phyloP scores from a whole-genome alignment of 371 early-diverging fungal species.

The Actinomortierella ambigua region DNA sequence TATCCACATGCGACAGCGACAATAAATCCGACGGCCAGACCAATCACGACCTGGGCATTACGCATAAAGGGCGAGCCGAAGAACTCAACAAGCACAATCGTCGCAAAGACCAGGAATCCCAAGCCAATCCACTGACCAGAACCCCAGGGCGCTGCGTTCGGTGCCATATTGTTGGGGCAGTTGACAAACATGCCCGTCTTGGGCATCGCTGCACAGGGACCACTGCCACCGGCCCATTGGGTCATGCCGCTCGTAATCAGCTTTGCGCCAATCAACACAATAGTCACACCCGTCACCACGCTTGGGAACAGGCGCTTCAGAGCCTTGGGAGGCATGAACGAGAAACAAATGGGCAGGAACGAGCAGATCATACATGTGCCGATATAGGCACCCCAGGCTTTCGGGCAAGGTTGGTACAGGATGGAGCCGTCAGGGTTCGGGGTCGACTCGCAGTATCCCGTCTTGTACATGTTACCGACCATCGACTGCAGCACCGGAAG shows the following conservation, averaged over 20 bases:
- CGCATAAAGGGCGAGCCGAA: conserved; percentile 71
- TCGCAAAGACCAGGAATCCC: conserved; percentile 62
- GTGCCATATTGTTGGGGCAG: conserved; percentile 60
- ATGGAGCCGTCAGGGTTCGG: conserved; percentile 50
- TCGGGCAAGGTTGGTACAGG: conserved; percentile 54
- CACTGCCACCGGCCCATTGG: conserved; percentile 66
- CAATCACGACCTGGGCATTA: conserved; percentile 66
- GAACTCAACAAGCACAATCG: conserved; percentile 65
- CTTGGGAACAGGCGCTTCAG: conserved; percentile 63
- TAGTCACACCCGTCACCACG: conserved; percentile 63
- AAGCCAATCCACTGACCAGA: conserved; percentile 64
- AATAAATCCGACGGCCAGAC: conserved; percentile 64
- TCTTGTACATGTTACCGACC: conserved; percentile 43
- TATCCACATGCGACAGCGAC: conserved; percentile 66
- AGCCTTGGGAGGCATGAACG: conserved; percentile 61
- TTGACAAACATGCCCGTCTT: conserved; percentile 55
- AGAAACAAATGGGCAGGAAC: conserved; percentile 57
- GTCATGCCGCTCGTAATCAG: conserved; percentile 57
- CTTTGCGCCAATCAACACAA: conserved; percentile 63
- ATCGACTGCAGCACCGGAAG: conserved; percentile 51
- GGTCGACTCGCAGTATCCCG: conserved; percentile 17
- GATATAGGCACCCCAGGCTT: conserved; percentile 64
- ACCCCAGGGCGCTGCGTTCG: conserved; percentile 68
- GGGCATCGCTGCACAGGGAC: conserved; percentile 51
- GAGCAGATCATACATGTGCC: conserved; percentile 66